Conservation (phyloP, 2,329 filamentous ascomycete genomes). For the Venturia aucupariae region DNA sequence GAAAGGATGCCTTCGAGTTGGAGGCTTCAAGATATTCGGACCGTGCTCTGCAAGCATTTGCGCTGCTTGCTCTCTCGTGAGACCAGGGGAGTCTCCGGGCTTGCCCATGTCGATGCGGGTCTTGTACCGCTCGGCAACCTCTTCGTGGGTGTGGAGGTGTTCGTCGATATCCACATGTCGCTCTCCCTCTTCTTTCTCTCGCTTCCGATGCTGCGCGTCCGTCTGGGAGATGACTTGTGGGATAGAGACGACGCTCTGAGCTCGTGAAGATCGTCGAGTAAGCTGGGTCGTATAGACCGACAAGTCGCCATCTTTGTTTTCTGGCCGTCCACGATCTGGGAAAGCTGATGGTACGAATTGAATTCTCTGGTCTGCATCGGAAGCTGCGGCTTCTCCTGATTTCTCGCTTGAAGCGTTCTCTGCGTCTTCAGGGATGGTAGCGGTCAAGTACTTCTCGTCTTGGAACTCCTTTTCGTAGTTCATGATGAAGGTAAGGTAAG, state of each 20-base stretch:
- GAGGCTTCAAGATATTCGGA: conserved; percentile 1
- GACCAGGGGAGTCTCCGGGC: neutral
- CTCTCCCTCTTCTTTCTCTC: conserved; percentile 4
- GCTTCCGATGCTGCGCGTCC: neutral
- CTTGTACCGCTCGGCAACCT: conserved; percentile 7
- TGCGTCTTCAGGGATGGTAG: neutral
- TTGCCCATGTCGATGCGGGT: conserved; percentile 1
- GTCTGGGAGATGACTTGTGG: conserved; percentile 9
- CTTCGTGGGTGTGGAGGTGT: conserved; percentile 4
- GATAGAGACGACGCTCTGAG: neutral
- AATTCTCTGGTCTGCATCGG: neutral
- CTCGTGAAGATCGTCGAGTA: neutral
- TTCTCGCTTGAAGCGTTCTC: neutral
- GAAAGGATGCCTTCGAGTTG: neutral
- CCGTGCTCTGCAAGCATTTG: conserved; percentile 6
- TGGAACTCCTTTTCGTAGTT: neutral
- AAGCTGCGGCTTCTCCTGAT: neutral
- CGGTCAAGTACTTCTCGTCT: neutral
- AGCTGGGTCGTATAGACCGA: neutral
- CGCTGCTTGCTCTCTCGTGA: neutral
- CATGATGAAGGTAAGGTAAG: neutral
- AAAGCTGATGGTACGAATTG: neutral
- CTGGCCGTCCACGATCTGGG: neutral
- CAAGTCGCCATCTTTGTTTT: neutral
- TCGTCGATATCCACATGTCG: conserved; percentile 7